Conservation (phyloP, 345 rosid species). For the Salix caprea region DNA sequence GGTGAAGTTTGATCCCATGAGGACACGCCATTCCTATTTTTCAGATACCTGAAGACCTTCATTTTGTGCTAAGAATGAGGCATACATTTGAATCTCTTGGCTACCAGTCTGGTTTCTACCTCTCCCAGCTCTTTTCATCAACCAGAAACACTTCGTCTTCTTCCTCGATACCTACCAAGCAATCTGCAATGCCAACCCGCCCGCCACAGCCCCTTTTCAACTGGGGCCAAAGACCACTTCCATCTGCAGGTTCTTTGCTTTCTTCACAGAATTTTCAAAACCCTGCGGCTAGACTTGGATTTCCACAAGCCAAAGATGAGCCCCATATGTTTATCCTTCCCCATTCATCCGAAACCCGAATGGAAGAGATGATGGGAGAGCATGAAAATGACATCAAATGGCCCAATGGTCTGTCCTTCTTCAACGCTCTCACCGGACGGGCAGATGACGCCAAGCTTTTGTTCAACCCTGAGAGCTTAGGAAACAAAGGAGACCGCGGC, state of each 20-base stretch:
- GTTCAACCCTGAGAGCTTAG: constrained; percentile 54
- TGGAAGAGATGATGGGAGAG: constrained; percentile 59
- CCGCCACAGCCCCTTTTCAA: constrained; percentile 55
- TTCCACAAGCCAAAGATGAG: constrained; percentile 60
- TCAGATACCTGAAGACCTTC: constrained; percentile 95
- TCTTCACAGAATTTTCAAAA: constrained; percentile 59
- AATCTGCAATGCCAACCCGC: constrained; percentile 50
- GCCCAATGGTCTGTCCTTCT: constrained; percentile 80
- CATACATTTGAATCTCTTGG: constrained; percentile 90
- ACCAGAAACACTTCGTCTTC: constrained; percentile 52
- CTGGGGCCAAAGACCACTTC: constrained; percentile 60
- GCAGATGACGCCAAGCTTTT: constrained; percentile 70
- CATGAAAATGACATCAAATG: constrained; percentile 82
- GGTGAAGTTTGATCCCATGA: neutral
- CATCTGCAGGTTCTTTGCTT: constrained; percentile 48
- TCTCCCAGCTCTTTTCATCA: constrained; percentile 86
- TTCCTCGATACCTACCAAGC: constrained; percentile 48
- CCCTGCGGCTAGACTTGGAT: constrained; percentile 42
- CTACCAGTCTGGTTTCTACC: constrained; percentile 86
- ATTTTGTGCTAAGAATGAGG: constrained; percentile 95
- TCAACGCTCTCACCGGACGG: constrained; percentile 73
- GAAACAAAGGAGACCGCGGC: constrained; percentile 39
- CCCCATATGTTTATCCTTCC: constrained; percentile 70
- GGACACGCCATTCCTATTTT: neutral
- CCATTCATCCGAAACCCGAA: constrained; percentile 39